Conservation (phyloP, 208 protist genomes). For the Angomonas deanei region DNA sequence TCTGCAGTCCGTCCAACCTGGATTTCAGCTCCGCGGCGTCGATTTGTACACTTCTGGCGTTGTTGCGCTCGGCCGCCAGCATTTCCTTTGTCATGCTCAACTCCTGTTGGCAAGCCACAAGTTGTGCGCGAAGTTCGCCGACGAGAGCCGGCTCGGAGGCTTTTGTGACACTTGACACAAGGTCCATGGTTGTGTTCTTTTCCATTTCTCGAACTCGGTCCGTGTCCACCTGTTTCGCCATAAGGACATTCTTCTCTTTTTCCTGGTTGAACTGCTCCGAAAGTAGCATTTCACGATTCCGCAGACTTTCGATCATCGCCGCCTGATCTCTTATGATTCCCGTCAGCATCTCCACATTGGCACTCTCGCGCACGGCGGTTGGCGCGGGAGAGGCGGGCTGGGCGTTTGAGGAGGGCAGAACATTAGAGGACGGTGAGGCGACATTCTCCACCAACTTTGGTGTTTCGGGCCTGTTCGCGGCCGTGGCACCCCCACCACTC, state of each 20-base stretch:
- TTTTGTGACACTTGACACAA: slow-evolving; percentile 29
- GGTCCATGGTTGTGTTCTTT: slow-evolving; percentile 48
- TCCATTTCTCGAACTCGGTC: slow-evolving; percentile 36
- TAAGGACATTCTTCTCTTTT: slow-evolving; percentile 19
- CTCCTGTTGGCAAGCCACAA: slow-evolving; percentile 44
- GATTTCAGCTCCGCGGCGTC: slow-evolving; percentile 58
- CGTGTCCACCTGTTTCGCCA: slow-evolving; percentile 45
- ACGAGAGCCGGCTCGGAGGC: slow-evolving; percentile 33
- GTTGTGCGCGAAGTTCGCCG: slow-evolving; percentile 59
- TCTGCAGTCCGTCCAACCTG: slow-evolving; percentile 47
- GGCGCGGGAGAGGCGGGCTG: not conserved
- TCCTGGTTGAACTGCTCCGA: slow-evolving; percentile 52
- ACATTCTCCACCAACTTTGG: too few relatives aligned
- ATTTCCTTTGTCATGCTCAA: slow-evolving; percentile 35
- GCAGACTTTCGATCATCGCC: slow-evolving; percentile 71
- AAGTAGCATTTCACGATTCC: slow-evolving; percentile 63
- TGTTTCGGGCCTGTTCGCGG: too few relatives aligned
- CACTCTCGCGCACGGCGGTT: slow-evolving; percentile 1
- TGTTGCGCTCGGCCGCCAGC: slow-evolving; percentile 50
- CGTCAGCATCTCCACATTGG: slow-evolving; percentile 29
- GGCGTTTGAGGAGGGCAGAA: not conserved
- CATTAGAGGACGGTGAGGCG: not conserved
- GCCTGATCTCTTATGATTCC: slow-evolving; percentile 64
- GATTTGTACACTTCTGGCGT: slow-evolving; percentile 32
- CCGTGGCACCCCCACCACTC: too few relatives aligned